These are phyloP conservation scores for Candida stauntonica DNA, from an alignment of 805 yeast genomes.

Conservation along the genomic window DNA sequence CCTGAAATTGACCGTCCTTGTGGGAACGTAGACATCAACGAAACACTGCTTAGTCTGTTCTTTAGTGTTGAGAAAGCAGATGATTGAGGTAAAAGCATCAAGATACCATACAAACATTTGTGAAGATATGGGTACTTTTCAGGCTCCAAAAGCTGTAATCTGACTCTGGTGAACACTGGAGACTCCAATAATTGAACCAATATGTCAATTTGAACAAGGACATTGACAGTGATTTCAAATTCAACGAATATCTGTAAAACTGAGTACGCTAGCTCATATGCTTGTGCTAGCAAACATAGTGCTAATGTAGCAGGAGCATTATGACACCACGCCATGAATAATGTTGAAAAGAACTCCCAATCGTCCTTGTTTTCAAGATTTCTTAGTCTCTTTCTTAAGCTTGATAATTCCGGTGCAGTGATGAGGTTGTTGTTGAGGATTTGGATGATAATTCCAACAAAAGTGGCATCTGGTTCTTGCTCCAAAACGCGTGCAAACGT, in stretches of 20 bases:
- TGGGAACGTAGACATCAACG: slow-evolving; percentile 31
- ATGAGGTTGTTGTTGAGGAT: slow-evolving; percentile 81
- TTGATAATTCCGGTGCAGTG: slow-evolving; percentile 76
- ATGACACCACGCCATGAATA: slow-evolving; percentile 89
- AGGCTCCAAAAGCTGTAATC: slow-evolving; percentile 88
- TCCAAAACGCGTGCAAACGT: slow-evolving; percentile 74
- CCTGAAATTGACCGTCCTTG: slow-evolving; percentile 3
- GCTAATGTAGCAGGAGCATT: slow-evolving; percentile 87
- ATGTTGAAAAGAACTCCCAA: slow-evolving; percentile 61
- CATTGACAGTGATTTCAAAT: slow-evolving; percentile 72
- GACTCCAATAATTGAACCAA: slow-evolving; percentile 87
- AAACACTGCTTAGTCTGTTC: slow-evolving; percentile 55
- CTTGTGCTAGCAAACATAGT: slow-evolving; percentile 78
- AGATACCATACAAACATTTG: slow-evolving; percentile 84
- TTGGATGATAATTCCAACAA: slow-evolving; percentile 78
- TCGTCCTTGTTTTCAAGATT: slow-evolving; percentile 59
- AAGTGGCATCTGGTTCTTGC: slow-evolving; percentile 55
- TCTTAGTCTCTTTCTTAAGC: slow-evolving; percentile 64
- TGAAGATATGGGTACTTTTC: slow-evolving; percentile 73
- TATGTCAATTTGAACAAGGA: slow-evolving; percentile 82
- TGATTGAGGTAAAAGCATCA: slow-evolving; percentile 94
- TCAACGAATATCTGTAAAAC: slow-evolving; percentile 78
- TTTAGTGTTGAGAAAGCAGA: slow-evolving; percentile 80
- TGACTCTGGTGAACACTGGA: slow-evolving; percentile 82
- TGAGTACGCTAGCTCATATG: slow-evolving; percentile 82